Percentiles rank a stretch among this genome's conserved stretches.
Conservation (phyloP, 1,139 yeast species). For the Debaryomyces nepalensis region DNA sequence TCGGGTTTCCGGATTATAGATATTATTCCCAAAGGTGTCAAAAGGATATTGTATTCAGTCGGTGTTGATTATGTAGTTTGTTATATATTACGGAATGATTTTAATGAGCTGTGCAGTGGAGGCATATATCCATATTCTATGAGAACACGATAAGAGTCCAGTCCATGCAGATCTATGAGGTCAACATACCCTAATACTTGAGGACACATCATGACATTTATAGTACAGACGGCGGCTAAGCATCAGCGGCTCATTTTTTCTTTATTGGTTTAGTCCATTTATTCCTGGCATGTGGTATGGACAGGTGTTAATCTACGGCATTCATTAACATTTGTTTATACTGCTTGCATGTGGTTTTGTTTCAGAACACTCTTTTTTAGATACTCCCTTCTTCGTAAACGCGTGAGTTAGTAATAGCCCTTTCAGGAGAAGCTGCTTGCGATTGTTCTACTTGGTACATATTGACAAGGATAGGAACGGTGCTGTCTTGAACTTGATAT, state of each 20-base stretch:
- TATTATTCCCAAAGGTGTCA: too few species aligned
- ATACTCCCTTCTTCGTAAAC: conserved; percentile 8
- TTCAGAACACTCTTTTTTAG: conserved; percentile 7
- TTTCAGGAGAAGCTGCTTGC: conserved; percentile 3
- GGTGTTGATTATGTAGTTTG: conserved; percentile 8
- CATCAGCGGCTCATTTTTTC: not conserved
- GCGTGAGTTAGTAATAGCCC: conserved; percentile 8
- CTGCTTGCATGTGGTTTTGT: not conserved
- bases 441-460: not conserved
- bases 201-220: not conserved
- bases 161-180: not conserved
- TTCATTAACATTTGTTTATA: conserved; percentile 6
- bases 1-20: too few species aligned
- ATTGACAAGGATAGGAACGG: not conserved
- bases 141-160: not conserved
- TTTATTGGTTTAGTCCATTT: conserved; percentile 3
- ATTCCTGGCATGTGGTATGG: not conserved
- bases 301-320: conserved; percentile 3
- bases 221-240: conserved; percentile 6
- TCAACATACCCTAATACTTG: not conserved
- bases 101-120: not conserved
- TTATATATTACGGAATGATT: conserved; percentile 8
- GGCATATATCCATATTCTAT: not conserved
- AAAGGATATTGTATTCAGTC: not conserved
- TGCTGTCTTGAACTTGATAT: not conserved